A percentile compares a stretch with the other conserved stretches of the same genome.
These are phyloP conservation scores for Lactarius deliciosus DNA, from an alignment of 768 basidiomycete genomes.

Conservation along the genomic window DNA sequence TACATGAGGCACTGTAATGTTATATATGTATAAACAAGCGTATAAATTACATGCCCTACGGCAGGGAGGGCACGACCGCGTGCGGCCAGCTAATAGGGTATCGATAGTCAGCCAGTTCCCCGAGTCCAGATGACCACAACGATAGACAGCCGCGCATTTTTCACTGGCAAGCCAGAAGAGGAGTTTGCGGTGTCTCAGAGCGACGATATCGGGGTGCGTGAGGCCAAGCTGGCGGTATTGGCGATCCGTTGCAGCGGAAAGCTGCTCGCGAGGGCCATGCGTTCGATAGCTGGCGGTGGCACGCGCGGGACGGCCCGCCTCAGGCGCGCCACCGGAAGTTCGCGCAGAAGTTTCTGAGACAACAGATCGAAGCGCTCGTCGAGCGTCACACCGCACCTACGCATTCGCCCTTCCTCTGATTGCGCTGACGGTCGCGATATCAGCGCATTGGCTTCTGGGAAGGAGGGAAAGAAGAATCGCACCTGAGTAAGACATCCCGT, in stretches of 20 bases:
- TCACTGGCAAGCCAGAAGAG: neutral
- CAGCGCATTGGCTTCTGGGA: neutral
- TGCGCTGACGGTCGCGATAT: conserved; percentile 8
- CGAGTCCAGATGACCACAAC: neutral
- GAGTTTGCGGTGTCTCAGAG: neutral
- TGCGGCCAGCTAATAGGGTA: too few species aligned
- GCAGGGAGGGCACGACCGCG: too few species aligned
- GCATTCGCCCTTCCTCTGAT: conserved; percentile 15
- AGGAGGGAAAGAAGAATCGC: neutral
- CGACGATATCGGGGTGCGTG: conserved; percentile 9
- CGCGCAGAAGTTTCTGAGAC: conserved; percentile 15
- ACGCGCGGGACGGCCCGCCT: conserved; percentile 1
- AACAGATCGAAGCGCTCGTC: conserved; percentile 23
- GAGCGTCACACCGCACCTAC: conserved; percentile 1
- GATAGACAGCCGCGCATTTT: too few species aligned
- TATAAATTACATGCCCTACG: too few species aligned
- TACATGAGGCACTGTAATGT: too few species aligned
- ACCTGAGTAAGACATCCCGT: conserved; percentile 28
- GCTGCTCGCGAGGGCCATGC: conserved; percentile 2
- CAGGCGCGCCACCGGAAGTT: neutral
- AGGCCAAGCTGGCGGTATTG: conserved; percentile 10
- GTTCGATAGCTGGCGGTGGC: conserved; percentile 11
- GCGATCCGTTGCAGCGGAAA: conserved; percentile 17
- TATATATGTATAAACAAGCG: too few species aligned
- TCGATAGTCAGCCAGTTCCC: too few species aligned